Conservation (phyloP, 106 monocot genomes). For the Hemerocallis citrina region DNA sequence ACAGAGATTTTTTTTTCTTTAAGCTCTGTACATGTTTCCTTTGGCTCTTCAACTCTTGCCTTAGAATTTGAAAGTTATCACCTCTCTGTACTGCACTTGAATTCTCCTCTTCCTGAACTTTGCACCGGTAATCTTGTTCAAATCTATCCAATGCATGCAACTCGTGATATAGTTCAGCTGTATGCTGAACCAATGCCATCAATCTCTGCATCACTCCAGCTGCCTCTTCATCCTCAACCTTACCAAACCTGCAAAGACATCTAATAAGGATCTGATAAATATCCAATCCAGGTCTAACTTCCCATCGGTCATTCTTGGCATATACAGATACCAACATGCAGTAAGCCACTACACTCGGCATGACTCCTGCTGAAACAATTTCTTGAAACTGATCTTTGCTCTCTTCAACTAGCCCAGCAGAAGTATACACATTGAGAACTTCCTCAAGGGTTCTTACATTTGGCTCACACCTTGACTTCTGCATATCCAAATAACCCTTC, state of each 20-base stretch:
- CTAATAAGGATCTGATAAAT: too few relatives aligned
- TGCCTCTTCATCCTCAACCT: too few relatives aligned
- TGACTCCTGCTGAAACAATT: conserved; percentile 42
- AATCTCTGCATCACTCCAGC: too few relatives aligned
- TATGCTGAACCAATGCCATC: too few relatives aligned
- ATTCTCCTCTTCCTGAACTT: conserved; percentile 63
- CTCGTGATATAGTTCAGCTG: conserved; percentile 94
- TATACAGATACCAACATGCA: conserved; percentile 76
- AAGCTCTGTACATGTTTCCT: conserved; percentile 52
- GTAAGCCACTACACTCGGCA: conserved; percentile 70
- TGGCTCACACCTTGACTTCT: conserved; percentile 65
- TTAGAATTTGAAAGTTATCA: conserved; percentile 64
- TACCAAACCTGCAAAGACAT: too few relatives aligned
- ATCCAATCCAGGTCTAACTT: too few relatives aligned
- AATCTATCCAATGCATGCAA: conserved; percentile 87
- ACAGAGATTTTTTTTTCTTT: conserved; percentile 73
- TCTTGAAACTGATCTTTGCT: conserved; percentile 83
- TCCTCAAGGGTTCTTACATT: conserved; percentile 68
- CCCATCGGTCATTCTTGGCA: conserved; percentile 92
- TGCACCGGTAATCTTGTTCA: conserved; percentile 74
- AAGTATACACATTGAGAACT: conserved; percentile 63
- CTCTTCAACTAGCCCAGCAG: conserved; percentile 79
- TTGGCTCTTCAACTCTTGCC: conserved; percentile 68
- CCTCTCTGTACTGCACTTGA: conserved; percentile 48
- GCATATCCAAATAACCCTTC: conserved; percentile 85